phyloP scores from a whole-genome alignment of 345 rosid genomes.

The Reutealis trisperma region DNA sequence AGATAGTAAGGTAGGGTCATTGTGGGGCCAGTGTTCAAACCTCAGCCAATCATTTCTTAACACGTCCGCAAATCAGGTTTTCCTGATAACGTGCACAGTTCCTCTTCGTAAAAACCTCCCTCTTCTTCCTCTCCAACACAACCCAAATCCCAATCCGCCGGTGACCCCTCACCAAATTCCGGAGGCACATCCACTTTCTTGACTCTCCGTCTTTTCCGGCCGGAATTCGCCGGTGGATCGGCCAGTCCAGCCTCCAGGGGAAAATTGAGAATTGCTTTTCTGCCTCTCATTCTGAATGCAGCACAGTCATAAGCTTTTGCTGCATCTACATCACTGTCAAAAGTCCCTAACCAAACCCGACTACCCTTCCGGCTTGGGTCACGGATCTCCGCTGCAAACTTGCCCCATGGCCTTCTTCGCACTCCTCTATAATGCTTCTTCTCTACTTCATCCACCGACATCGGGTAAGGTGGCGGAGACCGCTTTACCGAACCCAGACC shows the following conservation, averaged over 20 bases:
- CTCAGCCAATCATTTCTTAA: conserved; percentile 24
- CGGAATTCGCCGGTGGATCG: conserved; percentile 43
- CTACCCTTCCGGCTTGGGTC: conserved; percentile 77
- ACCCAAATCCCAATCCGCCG: neutral
- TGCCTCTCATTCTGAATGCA: conserved; percentile 82
- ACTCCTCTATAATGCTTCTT: conserved; percentile 80
- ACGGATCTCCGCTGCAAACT: conserved; percentile 91
- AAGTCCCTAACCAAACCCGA: conserved; percentile 93
- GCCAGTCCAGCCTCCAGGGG: conserved; percentile 73
- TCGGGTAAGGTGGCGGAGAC: neutral
- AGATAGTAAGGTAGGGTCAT: neutral
- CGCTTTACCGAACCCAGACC: conserved; percentile 18
- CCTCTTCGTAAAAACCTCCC: conserved; percentile 8
- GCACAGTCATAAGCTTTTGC: conserved; percentile 90
- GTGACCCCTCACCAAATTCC: conserved; percentile 6
- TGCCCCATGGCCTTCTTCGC: conserved; percentile 92
- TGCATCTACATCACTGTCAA: conserved; percentile 67
- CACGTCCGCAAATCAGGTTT: neutral
- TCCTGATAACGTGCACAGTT: neutral
- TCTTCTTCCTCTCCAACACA: neutral
- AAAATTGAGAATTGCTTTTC: conserved; percentile 83
- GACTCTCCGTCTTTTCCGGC: conserved; percentile 57
- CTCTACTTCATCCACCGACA: conserved; percentile 16
- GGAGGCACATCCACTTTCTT: conserved; percentile 18
- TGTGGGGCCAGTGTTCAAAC: neutral